phyloP scores from a whole-genome alignment of 2,329 filamentous ascomycete species.

The Zymoseptoria ardabiliae region DNA sequence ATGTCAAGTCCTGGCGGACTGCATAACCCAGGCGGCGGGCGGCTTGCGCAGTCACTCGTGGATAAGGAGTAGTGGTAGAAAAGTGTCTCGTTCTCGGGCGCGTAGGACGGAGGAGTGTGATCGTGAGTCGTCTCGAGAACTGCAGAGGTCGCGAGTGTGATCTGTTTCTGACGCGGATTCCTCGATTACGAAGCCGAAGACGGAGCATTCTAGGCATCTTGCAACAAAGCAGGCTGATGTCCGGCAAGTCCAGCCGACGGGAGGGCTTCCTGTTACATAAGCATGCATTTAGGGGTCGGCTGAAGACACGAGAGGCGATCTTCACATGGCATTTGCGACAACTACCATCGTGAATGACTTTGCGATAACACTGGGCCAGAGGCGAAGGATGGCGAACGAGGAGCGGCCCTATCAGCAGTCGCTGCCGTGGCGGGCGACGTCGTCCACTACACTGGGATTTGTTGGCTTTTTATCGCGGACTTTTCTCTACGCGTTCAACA shows the following conservation, averaged over 20 bases:
- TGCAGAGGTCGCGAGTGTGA: background rate
- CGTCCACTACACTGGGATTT: constrained; percentile 66
- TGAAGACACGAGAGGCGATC: background rate
- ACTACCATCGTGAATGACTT: background rate
- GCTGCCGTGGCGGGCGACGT: constrained; percentile 64
- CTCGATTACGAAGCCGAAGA: background rate
- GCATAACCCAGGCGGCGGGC: background rate
- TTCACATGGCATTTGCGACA: background rate
- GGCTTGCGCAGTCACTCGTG: background rate
- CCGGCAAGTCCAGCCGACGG: background rate
- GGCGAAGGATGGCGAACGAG: constrained; percentile 32
- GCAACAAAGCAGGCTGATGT: background rate
- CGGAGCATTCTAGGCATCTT: background rate
- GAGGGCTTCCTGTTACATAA: background rate
- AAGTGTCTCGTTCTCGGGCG: background rate
- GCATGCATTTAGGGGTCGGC: no score
- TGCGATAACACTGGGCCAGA: background rate
- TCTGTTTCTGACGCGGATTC: background rate
- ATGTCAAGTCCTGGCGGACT: background rate
- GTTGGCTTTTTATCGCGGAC: constrained; percentile 62
- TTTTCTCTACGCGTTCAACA: constrained; percentile 70
- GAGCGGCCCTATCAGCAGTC: constrained; percentile 48
- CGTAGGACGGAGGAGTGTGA: background rate
- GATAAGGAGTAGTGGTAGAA: background rate
- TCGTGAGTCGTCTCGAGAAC: background rate